Conservation (phyloP, 1,284 basidiomycete genomes). For the Takashimella koratensis region DNA sequence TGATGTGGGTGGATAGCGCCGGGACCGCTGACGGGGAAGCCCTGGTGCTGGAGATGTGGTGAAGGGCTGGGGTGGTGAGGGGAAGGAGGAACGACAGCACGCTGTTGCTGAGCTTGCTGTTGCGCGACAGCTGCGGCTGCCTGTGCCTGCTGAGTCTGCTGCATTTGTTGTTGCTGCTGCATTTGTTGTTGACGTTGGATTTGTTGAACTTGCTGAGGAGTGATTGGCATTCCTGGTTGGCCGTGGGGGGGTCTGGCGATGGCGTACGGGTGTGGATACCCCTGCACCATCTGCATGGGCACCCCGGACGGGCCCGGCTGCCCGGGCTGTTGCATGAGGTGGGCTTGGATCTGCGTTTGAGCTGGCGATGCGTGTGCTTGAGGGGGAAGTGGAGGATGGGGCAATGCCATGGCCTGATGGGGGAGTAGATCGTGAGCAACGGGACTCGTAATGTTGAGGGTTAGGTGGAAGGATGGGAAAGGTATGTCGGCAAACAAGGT, state of each 20-base stretch:
- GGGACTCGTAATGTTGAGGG: no score
- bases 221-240: conserved; percentile 10
- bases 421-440: not conserved
- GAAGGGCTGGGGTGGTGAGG: conserved; percentile 39
- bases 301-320: conserved; percentile 28
- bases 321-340: conserved; percentile 27
- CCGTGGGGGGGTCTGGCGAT: conserved; percentile 9
- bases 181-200: conserved; percentile 16
- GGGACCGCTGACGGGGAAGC: conserved; percentile 27
- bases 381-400: conserved; percentile 37
- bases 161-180: conserved; percentile 8
- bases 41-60: conserved; percentile 41
- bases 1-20: conserved; percentile 14
- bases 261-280: conserved; percentile 18
- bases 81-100: conserved; percentile 23
- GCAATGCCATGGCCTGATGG: conserved; percentile 43
- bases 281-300: conserved; percentile 18
- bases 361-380: conserved; percentile 22
- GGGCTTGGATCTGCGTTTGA: conserved; percentile 21
- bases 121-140: conserved; percentile 15
- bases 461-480: no score
- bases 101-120: conserved; percentile 19
- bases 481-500: no score
- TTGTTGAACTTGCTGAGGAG: conserved; percentile 16
- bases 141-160: conserved; percentile 12